Conservation (phyloP, 2,329 filamentous ascomycete species). For the Diplocarpon rosae region DNA sequence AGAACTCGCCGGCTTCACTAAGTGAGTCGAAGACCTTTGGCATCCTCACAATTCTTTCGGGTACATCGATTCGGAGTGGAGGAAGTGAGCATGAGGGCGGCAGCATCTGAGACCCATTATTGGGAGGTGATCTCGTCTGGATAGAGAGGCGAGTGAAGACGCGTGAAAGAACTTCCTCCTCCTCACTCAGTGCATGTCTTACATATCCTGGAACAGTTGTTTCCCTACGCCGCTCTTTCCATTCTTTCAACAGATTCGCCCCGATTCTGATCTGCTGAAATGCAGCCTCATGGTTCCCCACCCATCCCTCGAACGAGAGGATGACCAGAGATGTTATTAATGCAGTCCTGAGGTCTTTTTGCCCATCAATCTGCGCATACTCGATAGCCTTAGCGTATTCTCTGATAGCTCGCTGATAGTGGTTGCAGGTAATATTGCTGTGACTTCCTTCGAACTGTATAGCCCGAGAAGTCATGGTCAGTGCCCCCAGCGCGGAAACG, state of each 20-base stretch:
- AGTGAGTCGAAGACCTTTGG: too few relatives aligned
- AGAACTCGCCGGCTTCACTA: too few relatives aligned
- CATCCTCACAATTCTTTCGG: too few relatives aligned
- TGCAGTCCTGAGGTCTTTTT: background rate
- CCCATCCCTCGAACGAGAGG: slow-evolving; percentile 50
- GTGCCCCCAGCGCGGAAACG: background rate
- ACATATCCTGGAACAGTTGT: background rate
- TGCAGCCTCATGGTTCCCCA: slow-evolving; percentile 9
- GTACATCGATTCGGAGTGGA: too few relatives aligned
- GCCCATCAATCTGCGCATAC: background rate
- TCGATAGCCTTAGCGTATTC: slow-evolving; percentile 6
- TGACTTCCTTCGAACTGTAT: background rate
- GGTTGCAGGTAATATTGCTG: background rate
- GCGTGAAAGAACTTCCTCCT: slow-evolving; percentile 1
- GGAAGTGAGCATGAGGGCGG: too few relatives aligned
- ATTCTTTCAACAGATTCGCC: background rate
- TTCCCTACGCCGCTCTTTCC: background rate
- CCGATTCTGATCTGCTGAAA: background rate
- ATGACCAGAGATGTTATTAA: slow-evolving; percentile 25
- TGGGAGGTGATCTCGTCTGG: too few relatives aligned
- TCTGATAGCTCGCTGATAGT: slow-evolving; percentile 2
- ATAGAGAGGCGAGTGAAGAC: slow-evolving; percentile 3
- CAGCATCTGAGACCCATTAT: too few relatives aligned
- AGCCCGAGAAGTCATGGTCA: slow-evolving; percentile 9
- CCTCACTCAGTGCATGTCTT: background rate